phyloP scores from a whole-genome alignment of 75 land plant genomes.

The Chamaecyparis obtusa region DNA sequence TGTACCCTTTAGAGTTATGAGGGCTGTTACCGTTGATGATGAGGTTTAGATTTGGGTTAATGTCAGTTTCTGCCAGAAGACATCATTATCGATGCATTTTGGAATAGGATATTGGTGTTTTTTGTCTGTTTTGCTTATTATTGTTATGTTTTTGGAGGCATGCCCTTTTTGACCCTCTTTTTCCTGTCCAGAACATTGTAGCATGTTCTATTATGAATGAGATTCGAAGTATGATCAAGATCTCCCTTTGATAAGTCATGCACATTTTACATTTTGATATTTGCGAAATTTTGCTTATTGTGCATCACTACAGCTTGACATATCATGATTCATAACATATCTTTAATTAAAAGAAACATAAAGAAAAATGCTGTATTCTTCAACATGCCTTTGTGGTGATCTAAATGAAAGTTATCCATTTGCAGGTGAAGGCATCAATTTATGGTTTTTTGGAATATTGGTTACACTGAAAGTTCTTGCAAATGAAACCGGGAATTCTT shows the following conservation, averaged over 20 bases:
- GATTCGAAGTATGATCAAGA: neutral
- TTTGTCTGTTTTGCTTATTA: neutral
- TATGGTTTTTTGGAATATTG: conserved; percentile 45
- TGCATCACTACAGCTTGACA: neutral
- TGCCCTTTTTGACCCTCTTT: neutral
- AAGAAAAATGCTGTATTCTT: neutral
- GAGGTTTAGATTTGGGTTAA: no score
- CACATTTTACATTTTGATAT: neutral
- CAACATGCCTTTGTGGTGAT: neutral
- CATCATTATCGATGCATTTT: no score
- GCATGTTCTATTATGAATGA: neutral
- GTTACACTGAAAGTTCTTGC: conserved; percentile 37
- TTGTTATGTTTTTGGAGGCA: neutral
- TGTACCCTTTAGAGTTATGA: no score
- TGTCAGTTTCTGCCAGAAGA: no score
- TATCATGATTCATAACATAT: neutral
- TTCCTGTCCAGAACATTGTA: neutral
- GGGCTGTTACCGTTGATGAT: no score
- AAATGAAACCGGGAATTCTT: conserved; percentile 41
- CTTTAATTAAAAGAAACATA: neutral
- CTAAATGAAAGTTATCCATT: neutral
- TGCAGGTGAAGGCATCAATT: conserved; percentile 39
- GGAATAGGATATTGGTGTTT: neutral
- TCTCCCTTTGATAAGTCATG: neutral
- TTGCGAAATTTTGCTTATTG: neutral